A percentile compares a stretch with the other conserved stretches of the same genome.
phyloP scores from a whole-genome alignment of 2,329 filamentous ascomycete species.

The Botrytis fragariae region DNA sequence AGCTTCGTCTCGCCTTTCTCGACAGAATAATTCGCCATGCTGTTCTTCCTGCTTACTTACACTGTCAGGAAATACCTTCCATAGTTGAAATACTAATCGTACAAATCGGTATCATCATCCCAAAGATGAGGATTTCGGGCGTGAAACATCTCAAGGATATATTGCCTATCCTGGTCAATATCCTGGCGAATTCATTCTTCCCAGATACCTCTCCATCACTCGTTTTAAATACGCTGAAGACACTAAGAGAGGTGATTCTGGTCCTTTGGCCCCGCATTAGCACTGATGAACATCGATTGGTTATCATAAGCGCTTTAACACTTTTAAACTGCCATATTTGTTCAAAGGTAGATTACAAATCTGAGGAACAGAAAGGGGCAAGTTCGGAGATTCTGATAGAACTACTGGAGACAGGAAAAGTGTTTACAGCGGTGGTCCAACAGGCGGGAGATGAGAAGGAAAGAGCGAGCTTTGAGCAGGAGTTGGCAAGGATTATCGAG shows the following conservation, averaged over 20 bases:
- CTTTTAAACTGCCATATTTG: constrained; percentile 31
- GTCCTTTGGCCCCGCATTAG: constrained; percentile 69
- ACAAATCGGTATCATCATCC: constrained; percentile 50
- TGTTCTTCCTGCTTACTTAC: constrained; percentile 53
- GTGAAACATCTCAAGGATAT: constrained; percentile 66
- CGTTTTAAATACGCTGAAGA: constrained; percentile 47
- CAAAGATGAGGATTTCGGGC: constrained; percentile 57
- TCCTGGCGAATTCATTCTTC: constrained; percentile 68
- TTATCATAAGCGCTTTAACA: constrained; percentile 61
- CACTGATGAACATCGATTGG: constrained; percentile 53
- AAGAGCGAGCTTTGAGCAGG: background rate
- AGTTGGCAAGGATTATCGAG: background rate
- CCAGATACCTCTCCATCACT: constrained; percentile 50
- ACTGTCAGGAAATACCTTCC: constrained; percentile 56
- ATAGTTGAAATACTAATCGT: constrained; percentile 57
- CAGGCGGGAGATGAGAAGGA: background rate
- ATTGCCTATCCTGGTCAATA: constrained; percentile 47
- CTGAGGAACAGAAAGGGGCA: background rate
- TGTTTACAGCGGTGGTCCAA: background rate
- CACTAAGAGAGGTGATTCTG: constrained; percentile 57
- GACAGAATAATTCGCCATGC: constrained; percentile 56
- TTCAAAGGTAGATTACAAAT: background rate
- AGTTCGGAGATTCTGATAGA: background rate
- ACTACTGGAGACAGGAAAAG: background rate
- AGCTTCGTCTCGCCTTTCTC: constrained; percentile 44